phyloP scores from a whole-genome alignment of 257 asterid genomes.

The Craterostigma plantagineum region DNA sequence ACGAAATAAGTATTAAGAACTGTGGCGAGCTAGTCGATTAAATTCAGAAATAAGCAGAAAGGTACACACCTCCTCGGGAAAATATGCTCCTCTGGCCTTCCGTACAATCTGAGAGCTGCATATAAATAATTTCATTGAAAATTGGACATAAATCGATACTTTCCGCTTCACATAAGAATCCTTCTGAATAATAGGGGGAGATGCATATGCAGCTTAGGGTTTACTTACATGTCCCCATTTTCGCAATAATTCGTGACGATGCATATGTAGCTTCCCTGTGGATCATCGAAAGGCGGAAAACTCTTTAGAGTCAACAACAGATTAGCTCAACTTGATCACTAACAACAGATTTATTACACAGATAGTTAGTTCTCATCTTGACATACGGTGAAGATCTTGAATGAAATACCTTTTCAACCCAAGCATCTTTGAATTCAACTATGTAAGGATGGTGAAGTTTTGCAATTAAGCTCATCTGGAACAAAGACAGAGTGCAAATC shows the following conservation, averaged over 20 bases:
- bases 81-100: slow-evolving; percentile 61
- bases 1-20: slow-evolving; percentile 3
- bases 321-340: too few species aligned
- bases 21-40: background rate
- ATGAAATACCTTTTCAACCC: slow-evolving; percentile 71
- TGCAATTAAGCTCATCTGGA: slow-evolving; percentile 62
- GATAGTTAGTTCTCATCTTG: background rate
- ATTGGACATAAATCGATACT: background rate
- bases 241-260: slow-evolving; percentile 67
- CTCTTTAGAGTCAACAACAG: background rate
- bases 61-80: slow-evolving; percentile 69
- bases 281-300: slow-evolving; percentile 1
- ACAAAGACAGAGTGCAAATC: background rate
- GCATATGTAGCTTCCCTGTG: slow-evolving; percentile 61
- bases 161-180: background rate
- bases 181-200: background rate
- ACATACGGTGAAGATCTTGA: background rate
- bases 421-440: slow-evolving; percentile 71
- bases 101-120: slow-evolving; percentile 51
- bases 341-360: background rate
- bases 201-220: background rate
- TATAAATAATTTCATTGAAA: background rate
- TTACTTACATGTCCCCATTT: slow-evolving; percentile 85
- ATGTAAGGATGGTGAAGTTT: slow-evolving; percentile 72
- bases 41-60: background rate